Base-by-base conservation (phyloP, 257 asterid species). In the Solanum virginianum region DNA sequence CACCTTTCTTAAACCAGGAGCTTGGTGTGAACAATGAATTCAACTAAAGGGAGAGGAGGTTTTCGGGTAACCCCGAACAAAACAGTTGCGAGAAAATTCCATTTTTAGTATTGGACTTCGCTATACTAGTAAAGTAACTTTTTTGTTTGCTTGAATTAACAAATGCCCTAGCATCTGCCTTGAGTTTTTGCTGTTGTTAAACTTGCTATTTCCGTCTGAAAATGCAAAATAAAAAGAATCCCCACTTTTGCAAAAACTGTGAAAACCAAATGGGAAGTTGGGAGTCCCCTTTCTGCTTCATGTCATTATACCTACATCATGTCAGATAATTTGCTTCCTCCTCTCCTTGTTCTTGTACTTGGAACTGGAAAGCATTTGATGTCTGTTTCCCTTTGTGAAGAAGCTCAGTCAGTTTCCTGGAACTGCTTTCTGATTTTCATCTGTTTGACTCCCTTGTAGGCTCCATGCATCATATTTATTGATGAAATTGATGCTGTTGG, bases 401-500 rank as follows among this genome's bases (percentile, higher is more conserved):
- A 53, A 79, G 45, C 82, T 79, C 66, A 29, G 26, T 24, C 63
- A 26, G 83, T 79, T 77, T 29, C 49, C 45, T 79, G 83, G 63
- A 79, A 53, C 24, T 49, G 49, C 83, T 63, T 87, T 84, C 72
- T 84, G 66, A 86, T 68, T 86, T 74, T 85, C 63, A 47, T 80
- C 84, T 62, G 81, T 60, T 62, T 85, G 53, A 59, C 83, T 85
- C 26, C 59, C 80, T 87, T 85, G 86, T 88, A 95, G 99, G 97
- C 99, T 82, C 98, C 99, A 10, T 96, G 99, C 94, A 96, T 96
- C 89, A 90, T 96, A 86, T 95, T 96, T 87, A 96, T 96, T 84
- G 99, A 96, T 88, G 99, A 96, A 88, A 93, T 96, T 86, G 99
- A 96, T 91, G 98, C 98, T 63, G 93, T 96, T 87, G 99, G 98